Evolutionary conservation across 1,284 basidiomycete species (phyloP), one percentile per base, ranked within the genome.

Genomic region (Microbotryum saponariae): DNA sequence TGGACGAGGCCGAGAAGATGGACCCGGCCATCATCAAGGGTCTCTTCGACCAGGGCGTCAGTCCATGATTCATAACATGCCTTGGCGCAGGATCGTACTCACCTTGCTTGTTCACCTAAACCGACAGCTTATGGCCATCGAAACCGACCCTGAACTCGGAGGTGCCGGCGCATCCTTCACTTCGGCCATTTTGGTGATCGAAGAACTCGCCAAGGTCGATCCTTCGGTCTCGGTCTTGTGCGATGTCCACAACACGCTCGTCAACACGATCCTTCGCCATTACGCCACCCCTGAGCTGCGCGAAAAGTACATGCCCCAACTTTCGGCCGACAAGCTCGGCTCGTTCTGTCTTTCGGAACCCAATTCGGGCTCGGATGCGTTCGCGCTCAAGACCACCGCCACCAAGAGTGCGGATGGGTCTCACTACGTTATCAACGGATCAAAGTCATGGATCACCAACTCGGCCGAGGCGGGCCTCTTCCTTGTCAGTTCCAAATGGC

Each of bases 371-470:
- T 96, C 92, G 12, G 94, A 99, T 74, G 94, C 94, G 0, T 99
- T 99, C 74, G 92, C 92, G 0, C 81, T 99, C 58, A 91, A 96
- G 76, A 94, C 96, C 3, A 87, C 87, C 16, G 91, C 92, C 44
- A 87, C 82, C 76, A 90, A 89, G 75, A 88, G 91, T 64, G 86
- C 86, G 25, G 83, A 86, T 72, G 77, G 88, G 69, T 78, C 79
- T 56, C 77, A 77, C 70, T 97, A 87, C 81, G 80, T 91, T 37
- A 76, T 97, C 65, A 94, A 93, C 72, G 94, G 94, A 45, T 89
- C 88, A 69, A 99, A 99, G 82, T 92, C 79, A 76, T 98, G 94
- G 94, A 98, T 99, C 73, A 97, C 96, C 53, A 99, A 98, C 80
- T 92, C 91, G 8, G 85, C 85, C 65, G 94, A 99, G 77, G 96